Conservation (phyloP, 225 moss, liverwort and hornwort species). For the Thuidium tamariscinum region DNA sequence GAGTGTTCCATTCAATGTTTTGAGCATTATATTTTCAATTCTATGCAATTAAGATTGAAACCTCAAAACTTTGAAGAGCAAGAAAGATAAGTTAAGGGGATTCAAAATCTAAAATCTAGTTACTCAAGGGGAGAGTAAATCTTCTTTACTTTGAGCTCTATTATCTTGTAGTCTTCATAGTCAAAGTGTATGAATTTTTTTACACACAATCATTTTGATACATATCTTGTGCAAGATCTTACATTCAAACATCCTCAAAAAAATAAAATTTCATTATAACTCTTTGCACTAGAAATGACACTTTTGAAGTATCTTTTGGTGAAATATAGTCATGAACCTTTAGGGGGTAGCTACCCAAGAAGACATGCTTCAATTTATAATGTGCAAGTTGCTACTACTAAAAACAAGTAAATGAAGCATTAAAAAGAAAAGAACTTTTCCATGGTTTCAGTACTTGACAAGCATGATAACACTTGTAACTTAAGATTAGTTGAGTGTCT, state of each 20-base stretch:
- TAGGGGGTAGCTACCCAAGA: neutral
- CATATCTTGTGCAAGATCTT: neutral
- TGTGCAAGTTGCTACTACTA: neutral
- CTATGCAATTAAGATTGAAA: fast-evolving
- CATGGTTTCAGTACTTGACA: neutral
- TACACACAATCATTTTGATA: neutral
- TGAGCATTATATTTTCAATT: neutral
- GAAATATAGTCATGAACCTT: neutral
- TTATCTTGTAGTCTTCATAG: neutral
- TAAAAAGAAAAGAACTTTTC: neutral
- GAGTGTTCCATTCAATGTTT: neutral
- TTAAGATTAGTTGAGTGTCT: fast-evolving
- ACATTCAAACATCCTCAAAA: fast-evolving
- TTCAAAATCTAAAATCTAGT: neutral
- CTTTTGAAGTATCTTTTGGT: neutral
- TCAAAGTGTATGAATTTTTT: neutral
- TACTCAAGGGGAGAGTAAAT: fast-evolving
- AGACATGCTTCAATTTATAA: neutral
- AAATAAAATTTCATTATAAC: neutral
- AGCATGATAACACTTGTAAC: neutral
- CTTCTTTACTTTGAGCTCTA: neutral
- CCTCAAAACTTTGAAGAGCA: too few species aligned
- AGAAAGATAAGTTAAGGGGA: neutral
- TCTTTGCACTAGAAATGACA: neutral
- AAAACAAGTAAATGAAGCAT: neutral